Conservation (phyloP, 768 basidiomycete species). For the Dioszegia crocea region DNA sequence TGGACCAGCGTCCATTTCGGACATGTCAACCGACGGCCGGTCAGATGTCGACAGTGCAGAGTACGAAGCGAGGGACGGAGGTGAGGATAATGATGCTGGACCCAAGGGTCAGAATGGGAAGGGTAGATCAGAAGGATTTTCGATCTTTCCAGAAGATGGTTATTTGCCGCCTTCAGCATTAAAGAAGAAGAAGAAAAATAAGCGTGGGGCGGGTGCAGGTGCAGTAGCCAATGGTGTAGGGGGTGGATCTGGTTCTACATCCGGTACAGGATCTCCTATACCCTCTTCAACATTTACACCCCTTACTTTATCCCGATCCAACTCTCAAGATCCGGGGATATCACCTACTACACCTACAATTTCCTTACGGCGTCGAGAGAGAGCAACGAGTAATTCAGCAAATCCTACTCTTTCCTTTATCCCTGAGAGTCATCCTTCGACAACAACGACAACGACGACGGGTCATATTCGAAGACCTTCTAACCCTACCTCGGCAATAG, state of each 20-base stretch:
- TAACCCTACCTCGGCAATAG: slow-evolving; percentile 4
- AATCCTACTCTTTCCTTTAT: neutral
- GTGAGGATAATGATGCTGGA: neutral
- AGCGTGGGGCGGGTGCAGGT: slow-evolving; percentile 24
- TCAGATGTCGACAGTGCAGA: slow-evolving; percentile 6
- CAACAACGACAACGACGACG: neutral
- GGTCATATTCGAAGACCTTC: neutral
- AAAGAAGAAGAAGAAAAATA: slow-evolving; percentile 13
- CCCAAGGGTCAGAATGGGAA: slow-evolving; percentile 2
- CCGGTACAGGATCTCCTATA: neutral
- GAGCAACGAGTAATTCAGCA: too few relatives aligned
- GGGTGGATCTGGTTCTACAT: neutral
- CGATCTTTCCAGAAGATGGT: slow-evolving; percentile 37
- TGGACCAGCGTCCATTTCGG: neutral
- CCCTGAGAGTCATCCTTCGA: neutral
- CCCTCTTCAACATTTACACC: neutral
- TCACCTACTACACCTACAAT: too few relatives aligned
- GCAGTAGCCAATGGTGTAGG: neutral
- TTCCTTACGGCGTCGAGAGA: too few relatives aligned
- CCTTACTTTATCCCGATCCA: too few relatives aligned
- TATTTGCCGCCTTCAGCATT: slow-evolving; percentile 22
- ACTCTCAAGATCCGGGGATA: too few relatives aligned
- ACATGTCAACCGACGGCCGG: neutral
- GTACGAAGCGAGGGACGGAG: too few relatives aligned
- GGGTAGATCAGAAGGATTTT: slow-evolving; percentile 17